Evolutionary conservation across 2,329 filamentous ascomycete species (phyloP).

Genomic region (Amauroascus niger): DNA sequence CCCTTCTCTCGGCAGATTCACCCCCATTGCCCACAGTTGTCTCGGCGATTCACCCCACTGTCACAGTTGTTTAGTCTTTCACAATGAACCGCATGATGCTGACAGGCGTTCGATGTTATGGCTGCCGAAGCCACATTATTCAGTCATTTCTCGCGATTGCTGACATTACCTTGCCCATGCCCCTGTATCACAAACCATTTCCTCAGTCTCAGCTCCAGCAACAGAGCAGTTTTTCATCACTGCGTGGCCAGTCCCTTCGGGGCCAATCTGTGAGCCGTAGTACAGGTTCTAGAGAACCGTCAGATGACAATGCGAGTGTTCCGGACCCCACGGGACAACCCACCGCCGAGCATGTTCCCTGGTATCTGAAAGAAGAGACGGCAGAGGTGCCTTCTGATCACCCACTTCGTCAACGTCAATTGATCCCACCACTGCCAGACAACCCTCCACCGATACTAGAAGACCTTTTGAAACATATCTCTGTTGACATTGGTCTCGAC

Average conservation of each 20-base stretch:
- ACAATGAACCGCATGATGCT: constrained; percentile 29
- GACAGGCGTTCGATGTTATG: constrained; percentile 24
- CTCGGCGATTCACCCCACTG: too few relatives aligned
- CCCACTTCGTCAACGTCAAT: constrained; percentile 44
- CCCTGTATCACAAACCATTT: constrained; percentile 9
- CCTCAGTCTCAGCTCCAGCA: constrained; percentile 2
- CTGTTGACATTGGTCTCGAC: constrained; percentile 77
- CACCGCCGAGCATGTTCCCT: constrained; percentile 48
- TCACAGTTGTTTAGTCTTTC: neutral
- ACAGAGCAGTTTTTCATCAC: constrained; percentile 9
- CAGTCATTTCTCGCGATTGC: constrained; percentile 25
- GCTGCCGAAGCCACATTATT: constrained; percentile 24
- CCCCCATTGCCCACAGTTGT: too few relatives aligned
- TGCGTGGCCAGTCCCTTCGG: constrained; percentile 2
- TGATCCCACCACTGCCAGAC: constrained; percentile 55
- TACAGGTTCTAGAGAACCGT: neutral
- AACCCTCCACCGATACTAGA: constrained; percentile 62
- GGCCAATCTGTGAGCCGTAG: neutral
- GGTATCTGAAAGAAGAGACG: constrained; percentile 72
- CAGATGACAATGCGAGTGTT: constrained; percentile 7
- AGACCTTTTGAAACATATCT: constrained; percentile 65
- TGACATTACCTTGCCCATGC: constrained; percentile 22
- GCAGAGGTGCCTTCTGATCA: constrained; percentile 32
- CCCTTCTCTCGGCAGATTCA: too few relatives aligned
- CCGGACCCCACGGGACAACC: constrained; percentile 7